Evolutionary conservation across 441 rosid genomes (phyloP).

Genomic region (Biscutella laevigata): DNA sequence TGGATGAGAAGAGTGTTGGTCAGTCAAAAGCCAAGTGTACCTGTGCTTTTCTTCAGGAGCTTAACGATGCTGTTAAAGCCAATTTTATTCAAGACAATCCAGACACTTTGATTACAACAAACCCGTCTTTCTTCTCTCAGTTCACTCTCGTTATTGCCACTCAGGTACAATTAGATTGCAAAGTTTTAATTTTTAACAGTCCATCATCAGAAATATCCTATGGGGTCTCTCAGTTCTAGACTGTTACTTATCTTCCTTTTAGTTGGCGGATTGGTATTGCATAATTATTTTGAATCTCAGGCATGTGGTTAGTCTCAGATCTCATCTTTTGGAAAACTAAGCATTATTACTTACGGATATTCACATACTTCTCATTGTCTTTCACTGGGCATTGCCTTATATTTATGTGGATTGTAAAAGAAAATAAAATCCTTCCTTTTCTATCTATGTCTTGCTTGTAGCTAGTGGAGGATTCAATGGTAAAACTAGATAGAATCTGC

Average conservation of each 20-base stretch:
- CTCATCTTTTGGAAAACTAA: background rate
- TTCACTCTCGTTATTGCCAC: constrained; percentile 89
- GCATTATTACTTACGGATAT: too few species aligned
- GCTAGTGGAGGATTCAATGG: constrained; percentile 76
- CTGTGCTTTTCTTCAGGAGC: constrained; percentile 82
- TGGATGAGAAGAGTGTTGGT: constrained; percentile 72
- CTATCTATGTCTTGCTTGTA: constrained; percentile 33
- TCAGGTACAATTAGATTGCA: constrained; percentile 36
- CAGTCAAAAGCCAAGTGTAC: constrained; percentile 80
- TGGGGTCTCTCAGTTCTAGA: too few species aligned
- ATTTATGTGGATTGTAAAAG: too few species aligned
- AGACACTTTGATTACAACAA: constrained; percentile 42
- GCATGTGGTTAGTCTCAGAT: too few species aligned
- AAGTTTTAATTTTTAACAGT: background rate
- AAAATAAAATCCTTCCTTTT: too few species aligned
- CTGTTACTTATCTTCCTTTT: background rate
- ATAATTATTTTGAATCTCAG: too few species aligned
- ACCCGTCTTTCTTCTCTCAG: constrained; percentile 75
- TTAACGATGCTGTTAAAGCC: constrained; percentile 79
- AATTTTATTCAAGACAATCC: constrained; percentile 77
- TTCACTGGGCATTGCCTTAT: background rate
- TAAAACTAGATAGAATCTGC: constrained; percentile 76
- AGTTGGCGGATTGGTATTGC: too few species aligned
- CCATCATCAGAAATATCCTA: too few species aligned
- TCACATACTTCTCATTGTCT: too few species aligned